Evolutionary conservation across 2,329 filamentous ascomycete species (phyloP).

Genomic region (Alternaria brassicae): DNA sequence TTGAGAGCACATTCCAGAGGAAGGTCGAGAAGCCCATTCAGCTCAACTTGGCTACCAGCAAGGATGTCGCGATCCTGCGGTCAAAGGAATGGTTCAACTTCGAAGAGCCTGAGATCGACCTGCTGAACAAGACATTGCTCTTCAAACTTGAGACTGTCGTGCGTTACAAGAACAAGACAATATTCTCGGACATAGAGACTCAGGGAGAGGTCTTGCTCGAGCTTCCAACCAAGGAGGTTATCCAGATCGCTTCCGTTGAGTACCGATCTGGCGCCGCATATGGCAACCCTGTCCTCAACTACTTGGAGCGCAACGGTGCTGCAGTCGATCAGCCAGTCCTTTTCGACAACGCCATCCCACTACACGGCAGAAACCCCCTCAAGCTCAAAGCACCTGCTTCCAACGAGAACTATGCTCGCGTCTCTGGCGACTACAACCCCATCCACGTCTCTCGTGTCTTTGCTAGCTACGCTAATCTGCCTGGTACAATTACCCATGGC

Average conservation of each 20-base stretch:
- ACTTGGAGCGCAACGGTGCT: constrained; percentile 87
- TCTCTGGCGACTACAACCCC: constrained; percentile 98
- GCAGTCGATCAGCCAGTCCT: constrained; percentile 95
- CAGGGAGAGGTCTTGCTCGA: constrained; percentile 91
- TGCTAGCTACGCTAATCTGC: constrained; percentile 91
- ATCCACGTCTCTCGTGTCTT: constrained; percentile 98
- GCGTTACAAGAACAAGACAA: constrained; percentile 91
- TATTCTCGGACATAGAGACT: constrained; percentile 92
- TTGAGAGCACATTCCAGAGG: constrained; percentile 97
- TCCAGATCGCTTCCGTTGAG: constrained; percentile 96
- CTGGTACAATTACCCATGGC: constrained; percentile 96
- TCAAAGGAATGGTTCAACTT: constrained; percentile 98
- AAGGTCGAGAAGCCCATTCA: constrained; percentile 96
- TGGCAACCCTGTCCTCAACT: constrained; percentile 96
- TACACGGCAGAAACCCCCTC: constrained; percentile 89
- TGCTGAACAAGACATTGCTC: constrained; percentile 90
- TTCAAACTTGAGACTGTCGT: constrained; percentile 95
- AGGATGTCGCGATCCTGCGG: constrained; percentile 90
- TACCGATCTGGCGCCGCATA: constrained; percentile 91
- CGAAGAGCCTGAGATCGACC: constrained; percentile 82
- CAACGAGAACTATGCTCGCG: constrained; percentile 96
- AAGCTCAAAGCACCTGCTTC: constrained; percentile 89
- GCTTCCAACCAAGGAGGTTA: constrained; percentile 94
- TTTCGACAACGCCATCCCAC: constrained; percentile 96
- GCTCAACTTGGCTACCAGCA: constrained; percentile 82